Evolutionary conservation across 257 asterid species (phyloP), one percentile per base, ranked within the genome.

Genomic region (Primulina tabacum): DNA sequence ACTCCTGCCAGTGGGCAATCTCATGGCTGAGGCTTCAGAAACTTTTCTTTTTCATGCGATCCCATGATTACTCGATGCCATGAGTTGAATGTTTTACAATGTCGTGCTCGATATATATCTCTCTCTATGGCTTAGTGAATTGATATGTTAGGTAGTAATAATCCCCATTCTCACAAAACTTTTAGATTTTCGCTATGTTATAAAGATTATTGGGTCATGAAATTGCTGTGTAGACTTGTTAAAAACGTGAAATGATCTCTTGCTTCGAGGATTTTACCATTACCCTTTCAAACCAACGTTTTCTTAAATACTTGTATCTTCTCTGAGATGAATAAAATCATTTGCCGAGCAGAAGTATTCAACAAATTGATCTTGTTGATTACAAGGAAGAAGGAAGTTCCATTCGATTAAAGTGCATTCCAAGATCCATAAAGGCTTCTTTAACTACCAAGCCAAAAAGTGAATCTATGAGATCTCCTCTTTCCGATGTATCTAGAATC

Each of bases 391-490:
- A 81, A 40, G 73, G 76, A 32, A 79, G 68, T 67, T 77, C 87
- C 6, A 70, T 82, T 24, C 85, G 84, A 10, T 60, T 87, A 6
- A 91, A 88, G 82, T 94, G 99, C 86, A 89, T 91, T 71, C 98
- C 98, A 0, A 76, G 83, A 71, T 84, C 98, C 24, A 88, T 94
- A 57, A 91, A 80, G 82, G 83, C 83, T n/a, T 84, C 99, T 11
- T 73, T 84, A 65, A 83, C 72, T 62, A 86, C 81, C 85, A 97
- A 94, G 68, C 87, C 98, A 52, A 89, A 85, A 81, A 81, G 90
- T 20, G 99, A 89, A 70, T 84, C 98, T 26, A 83, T 84, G 96
- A 87, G 95, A 73, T 94, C 98, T 73, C 97, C 97, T 9, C 73
- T 74, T 67, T 89, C 96, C 0, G 97, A 89, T 55, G 98, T 91